These are phyloP conservation scores for Fusarium sp. DNA, from an alignment of 2,329 filamentous ascomycete species.

Conservation along the genomic window DNA sequence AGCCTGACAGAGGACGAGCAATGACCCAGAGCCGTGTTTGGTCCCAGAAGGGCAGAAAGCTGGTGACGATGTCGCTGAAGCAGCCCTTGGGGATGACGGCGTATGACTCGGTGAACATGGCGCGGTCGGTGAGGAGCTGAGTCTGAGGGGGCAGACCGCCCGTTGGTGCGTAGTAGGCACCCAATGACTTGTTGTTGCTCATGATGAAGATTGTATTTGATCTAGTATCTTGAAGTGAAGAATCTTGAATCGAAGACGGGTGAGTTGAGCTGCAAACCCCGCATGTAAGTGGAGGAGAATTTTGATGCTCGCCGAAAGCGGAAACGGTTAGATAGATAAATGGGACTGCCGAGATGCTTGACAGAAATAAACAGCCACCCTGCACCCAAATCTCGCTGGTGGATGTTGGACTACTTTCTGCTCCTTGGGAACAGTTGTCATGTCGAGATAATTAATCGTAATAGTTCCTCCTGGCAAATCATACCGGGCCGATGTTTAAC, in stretches of 20 bases:
- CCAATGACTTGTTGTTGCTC: constrained; percentile 8
- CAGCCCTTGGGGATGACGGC: constrained; percentile 32
- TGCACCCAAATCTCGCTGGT: no score
- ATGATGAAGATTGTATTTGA: neutral
- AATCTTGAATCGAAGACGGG: neutral
- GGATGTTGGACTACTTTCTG: no score
- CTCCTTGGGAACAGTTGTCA: no score
- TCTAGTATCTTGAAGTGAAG: neutral
- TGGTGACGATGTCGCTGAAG: constrained; percentile 35
- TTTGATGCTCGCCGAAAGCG: no score
- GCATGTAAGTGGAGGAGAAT: no score
- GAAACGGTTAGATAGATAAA: no score
- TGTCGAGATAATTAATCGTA: no score
- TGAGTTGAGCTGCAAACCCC: no score
- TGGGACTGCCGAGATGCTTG: no score
- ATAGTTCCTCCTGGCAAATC: no score
- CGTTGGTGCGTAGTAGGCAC: constrained; percentile 31
- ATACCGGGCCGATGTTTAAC: no score
- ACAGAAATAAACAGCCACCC: no score
- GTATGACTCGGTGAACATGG: constrained; percentile 35
- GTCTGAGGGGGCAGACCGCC: constrained; percentile 30
- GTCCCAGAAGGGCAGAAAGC: constrained; percentile 29
- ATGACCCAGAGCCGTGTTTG: constrained; percentile 31
- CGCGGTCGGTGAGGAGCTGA: constrained; percentile 27
- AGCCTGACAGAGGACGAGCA: constrained; percentile 25